phyloP scores from a whole-genome alignment of 345 rosid species.

The Ceriops tagal region DNA sequence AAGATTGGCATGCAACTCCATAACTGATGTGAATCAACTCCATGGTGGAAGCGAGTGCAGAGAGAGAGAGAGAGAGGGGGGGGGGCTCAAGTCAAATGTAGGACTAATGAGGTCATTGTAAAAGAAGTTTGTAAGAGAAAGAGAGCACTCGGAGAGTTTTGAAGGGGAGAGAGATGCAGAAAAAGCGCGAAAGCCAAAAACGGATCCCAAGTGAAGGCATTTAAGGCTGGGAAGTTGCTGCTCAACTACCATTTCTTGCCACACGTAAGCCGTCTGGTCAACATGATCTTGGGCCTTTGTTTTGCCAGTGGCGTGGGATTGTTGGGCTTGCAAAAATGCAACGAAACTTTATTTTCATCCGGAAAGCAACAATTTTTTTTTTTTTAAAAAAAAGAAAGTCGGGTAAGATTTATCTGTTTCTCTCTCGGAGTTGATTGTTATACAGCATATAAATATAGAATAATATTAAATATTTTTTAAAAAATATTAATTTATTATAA shows the following conservation, averaged over 20 bases:
- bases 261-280: too few species aligned
- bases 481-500: too few species aligned
- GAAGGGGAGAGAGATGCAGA: slow-evolving; percentile 1
- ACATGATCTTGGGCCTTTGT: too few species aligned
- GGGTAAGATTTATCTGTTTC: too few species aligned
- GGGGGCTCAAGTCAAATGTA: neutral
- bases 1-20: slow-evolving; percentile 18
- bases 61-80: neutral
- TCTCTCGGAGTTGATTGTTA: too few species aligned
- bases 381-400: too few species aligned
- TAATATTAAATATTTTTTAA: too few species aligned
- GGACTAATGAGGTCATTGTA: slow-evolving; percentile 17
- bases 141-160: neutral
- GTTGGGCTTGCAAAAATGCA: too few species aligned
- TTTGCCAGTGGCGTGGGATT: too few species aligned
- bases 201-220: neutral
- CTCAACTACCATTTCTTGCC: neutral
- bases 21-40: slow-evolving; percentile 37
- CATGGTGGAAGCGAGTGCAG: slow-evolving; percentile 26
- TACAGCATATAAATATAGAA: too few species aligned
- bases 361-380: too few species aligned
- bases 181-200: slow-evolving; percentile 24
- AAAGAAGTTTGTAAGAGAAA: slow-evolving; percentile 6
- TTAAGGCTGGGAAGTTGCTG: neutral
- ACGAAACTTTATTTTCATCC: too few species aligned